A percentile compares a stretch with the other conserved stretches of the same genome.
Conservation (phyloP, 2,329 filamentous ascomycete species). For the Hypoxylon sp. region DNA sequence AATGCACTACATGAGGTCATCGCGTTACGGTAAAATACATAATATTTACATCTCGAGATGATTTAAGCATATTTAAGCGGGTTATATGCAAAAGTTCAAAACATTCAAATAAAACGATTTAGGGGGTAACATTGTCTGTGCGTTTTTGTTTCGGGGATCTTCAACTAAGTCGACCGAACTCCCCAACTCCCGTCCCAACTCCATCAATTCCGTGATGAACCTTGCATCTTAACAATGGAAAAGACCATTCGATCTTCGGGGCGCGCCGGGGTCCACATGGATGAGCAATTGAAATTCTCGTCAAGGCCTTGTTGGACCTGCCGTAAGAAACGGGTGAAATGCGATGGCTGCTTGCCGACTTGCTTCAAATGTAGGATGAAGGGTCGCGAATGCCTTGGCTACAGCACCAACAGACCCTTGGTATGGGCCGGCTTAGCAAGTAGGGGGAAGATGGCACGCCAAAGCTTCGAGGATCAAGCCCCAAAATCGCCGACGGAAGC, state of each 20-base stretch:
- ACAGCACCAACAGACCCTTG: conserved; percentile 19
- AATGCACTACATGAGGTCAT: neutral
- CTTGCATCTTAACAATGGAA: neutral
- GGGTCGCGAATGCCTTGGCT: conserved; percentile 18
- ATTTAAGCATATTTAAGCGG: too few species aligned
- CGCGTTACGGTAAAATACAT: neutral
- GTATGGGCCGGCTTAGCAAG: conserved; percentile 19
- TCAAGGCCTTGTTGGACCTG: conserved; percentile 20
- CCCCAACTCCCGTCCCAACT: neutral
- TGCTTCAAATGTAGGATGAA: conserved; percentile 26
- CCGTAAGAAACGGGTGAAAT: conserved; percentile 24
- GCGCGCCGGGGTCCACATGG: conserved; percentile 1
- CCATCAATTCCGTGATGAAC: neutral
- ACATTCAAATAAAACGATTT: neutral
- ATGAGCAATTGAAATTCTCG: conserved; percentile 20
- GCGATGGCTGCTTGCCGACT: conserved; percentile 23
- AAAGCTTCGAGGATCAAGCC: neutral
- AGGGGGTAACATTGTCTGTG: neutral
- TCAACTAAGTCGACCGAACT: neutral
- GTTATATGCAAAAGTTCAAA: neutral
- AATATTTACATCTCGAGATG: too few species aligned
- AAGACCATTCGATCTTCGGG: neutral
- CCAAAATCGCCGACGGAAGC: neutral
- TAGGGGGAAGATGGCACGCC: conserved; percentile 19
- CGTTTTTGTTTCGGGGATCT: neutral